Evolutionary conservation across 2,329 filamentous ascomycete species (phyloP), one percentile per base, ranked within the genome.

Genomic region (Alternaria angustiovoidea): DNA sequence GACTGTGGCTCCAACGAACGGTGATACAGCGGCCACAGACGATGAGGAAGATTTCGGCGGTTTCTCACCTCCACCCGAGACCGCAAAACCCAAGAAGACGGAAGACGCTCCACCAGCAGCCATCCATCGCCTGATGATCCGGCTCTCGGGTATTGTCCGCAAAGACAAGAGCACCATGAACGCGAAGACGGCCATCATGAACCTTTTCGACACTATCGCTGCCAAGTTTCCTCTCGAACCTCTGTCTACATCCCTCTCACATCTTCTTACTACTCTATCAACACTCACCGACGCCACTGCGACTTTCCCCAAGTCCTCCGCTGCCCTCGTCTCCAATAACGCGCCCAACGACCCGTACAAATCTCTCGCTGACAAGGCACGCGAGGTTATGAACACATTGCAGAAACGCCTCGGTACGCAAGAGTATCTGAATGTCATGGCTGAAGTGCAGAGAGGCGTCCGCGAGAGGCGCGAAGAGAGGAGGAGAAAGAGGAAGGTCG

Each of bases 401-500:
- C 93, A 97, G 81, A 90, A 89, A 81, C 93, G 91, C 74, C 84
- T 97, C 52, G 95, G 94, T 41, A 92, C 91, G 2, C 87, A 88
- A 1, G 88, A 87, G 63, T 99, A 94, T 80, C 88, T 94, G n/a
- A 84, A 85, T 55, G 85, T 89, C 46, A 83, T 98, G 73, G 79
- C 91, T 39, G 85, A 86, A 41, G 92, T 96, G 7, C 88, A 92
- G 61, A 88, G 91, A 53, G 86, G 85, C 16, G 89, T 95, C n/a
- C 87, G 86, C 72, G 85, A 86, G 65, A 88, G 90, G 71, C 85
- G 95, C 67, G 88, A 92, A 75, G 87, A 89, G 71, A 84, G 96
- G 65, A 88, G 90, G 54, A 87, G 85, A 65, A 99, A 99, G 86
- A 87, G 95, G 72, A 92, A 92, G 80, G 92, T 98, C 65, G 94